phyloP scores from a whole-genome alignment of 495 filamentous ascomycete genomes.

The Podospora pseudocomata region DNA sequence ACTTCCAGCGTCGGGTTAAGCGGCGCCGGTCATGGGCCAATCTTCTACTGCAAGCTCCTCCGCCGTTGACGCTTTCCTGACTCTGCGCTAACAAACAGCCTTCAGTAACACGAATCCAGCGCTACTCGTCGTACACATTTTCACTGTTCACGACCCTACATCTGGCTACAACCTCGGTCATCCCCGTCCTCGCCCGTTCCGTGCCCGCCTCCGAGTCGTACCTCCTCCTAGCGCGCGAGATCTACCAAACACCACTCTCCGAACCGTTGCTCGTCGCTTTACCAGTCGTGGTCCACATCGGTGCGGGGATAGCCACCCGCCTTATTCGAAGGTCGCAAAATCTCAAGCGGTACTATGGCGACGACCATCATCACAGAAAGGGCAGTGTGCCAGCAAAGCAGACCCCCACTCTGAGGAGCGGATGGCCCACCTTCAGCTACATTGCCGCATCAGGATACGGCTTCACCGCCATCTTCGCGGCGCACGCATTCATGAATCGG shows the following conservation, averaged over 20 bases:
- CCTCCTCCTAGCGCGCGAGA: constrained; percentile 62
- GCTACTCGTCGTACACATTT: constrained; percentile 85
- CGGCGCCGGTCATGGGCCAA: constrained; percentile 49
- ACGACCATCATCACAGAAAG: constrained; percentile 36
- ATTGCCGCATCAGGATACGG: constrained; percentile 65
- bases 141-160: constrained; percentile 73
- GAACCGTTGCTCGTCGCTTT: constrained; percentile 61
- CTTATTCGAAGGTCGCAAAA: constrained; percentile 65
- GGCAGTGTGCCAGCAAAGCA: constrained; percentile 23
- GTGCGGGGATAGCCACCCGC: constrained; percentile 70
- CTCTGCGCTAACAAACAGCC: constrained; percentile 12
- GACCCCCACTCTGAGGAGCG: constrained; percentile 30
- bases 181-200: constrained; percentile 59
- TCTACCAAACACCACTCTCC: constrained; percentile 76
- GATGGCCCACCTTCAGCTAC: constrained; percentile 66
- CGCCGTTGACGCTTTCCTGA: constrained; percentile 12
- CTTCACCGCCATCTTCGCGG: constrained; percentile 58
- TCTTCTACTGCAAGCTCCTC: constrained; percentile 55
- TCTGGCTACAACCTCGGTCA: constrained; percentile 72
- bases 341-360: constrained; percentile 54
- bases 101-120: constrained; percentile 73
- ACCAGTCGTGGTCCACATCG: constrained; percentile 55
- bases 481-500: constrained; percentile 70
- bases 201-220: constrained; percentile 56
- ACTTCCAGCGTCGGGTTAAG: constrained; percentile 51